These are phyloP conservation scores for Eucalyptus camaldulensis DNA, from an alignment of 345 rosid species.

Conservation along the genomic window DNA sequence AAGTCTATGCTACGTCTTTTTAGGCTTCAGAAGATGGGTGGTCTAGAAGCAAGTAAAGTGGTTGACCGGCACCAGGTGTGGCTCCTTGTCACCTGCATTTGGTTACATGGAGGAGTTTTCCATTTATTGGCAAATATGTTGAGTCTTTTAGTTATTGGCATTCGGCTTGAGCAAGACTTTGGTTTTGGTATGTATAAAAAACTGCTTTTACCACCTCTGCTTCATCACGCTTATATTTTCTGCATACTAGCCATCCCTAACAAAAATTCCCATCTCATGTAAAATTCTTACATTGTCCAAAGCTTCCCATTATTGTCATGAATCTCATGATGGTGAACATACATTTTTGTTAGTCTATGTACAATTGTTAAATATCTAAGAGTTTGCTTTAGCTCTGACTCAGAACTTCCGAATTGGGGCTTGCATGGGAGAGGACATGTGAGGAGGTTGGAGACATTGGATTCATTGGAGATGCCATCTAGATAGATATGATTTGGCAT, in stretches of 20 bases:
- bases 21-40: conserved; percentile 83
- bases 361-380: background rate
- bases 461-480: background rate
- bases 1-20: background rate
- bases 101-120: conserved; percentile 90
- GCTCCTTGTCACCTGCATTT: conserved; percentile 76
- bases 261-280: background rate
- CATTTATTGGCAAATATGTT: conserved; percentile 84
- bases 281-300: background rate
- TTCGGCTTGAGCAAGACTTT: conserved; percentile 84
- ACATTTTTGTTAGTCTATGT: background rate
- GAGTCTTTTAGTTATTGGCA: conserved; percentile 71
- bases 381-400: background rate
- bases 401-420: background rate
- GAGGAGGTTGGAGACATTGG: background rate
- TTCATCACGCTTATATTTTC: background rate
- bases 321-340: background rate
- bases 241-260: background rate
- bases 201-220: background rate
- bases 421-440: background rate
- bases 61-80: conserved; percentile 61
- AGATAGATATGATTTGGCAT: background rate
- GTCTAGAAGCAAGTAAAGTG: conserved; percentile 45
- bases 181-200: conserved; percentile 57
- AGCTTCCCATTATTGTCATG: background rate